Conservation (phyloP, 1,139 yeast genomes). For the Eremothecium gossypii region DNA sequence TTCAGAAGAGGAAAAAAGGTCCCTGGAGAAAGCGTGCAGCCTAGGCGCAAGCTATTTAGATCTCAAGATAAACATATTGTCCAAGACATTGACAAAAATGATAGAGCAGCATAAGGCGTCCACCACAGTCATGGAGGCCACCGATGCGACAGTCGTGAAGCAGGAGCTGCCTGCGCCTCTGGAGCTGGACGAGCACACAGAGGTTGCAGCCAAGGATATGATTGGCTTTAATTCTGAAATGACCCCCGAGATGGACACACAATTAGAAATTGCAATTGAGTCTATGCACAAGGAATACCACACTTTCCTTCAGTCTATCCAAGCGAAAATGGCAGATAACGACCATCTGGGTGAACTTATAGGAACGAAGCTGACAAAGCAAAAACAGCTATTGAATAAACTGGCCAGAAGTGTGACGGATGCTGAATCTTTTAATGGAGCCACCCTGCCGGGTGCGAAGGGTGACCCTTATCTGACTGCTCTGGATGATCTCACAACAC, state of each 20-base stretch:
- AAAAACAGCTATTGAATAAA: conserved; percentile 13
- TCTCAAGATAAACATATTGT: conserved; percentile 29
- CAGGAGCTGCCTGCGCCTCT: background rate
- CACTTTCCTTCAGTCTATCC: conserved; percentile 20
- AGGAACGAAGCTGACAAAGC: conserved; percentile 17
- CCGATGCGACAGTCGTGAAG: background rate
- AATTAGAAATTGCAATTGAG: conserved; percentile 22
- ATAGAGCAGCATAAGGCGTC: background rate
- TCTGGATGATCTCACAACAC: conserved; percentile 34
- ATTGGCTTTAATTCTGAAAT: background rate
- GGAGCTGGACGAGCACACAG: background rate
- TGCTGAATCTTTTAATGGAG: conserved; percentile 7
- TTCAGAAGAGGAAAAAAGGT: conserved; percentile 25
- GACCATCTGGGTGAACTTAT: conserved; percentile 15
- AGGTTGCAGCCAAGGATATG: background rate
- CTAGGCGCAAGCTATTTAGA: conserved; percentile 26
- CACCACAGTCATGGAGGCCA: background rate
- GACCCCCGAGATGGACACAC: conserved; percentile 16
- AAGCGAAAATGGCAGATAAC: conserved; percentile 17
- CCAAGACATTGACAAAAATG: conserved; percentile 5
- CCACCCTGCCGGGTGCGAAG: conserved; percentile 8
- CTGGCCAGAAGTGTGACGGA: conserved; percentile 8
- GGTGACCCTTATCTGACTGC: conserved; percentile 9
- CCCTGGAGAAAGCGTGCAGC: conserved; percentile 25
- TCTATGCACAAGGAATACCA: conserved; percentile 26